Base-by-base conservation (phyloP, 257 asterid genomes). In the Solanum sitiens region DNA sequence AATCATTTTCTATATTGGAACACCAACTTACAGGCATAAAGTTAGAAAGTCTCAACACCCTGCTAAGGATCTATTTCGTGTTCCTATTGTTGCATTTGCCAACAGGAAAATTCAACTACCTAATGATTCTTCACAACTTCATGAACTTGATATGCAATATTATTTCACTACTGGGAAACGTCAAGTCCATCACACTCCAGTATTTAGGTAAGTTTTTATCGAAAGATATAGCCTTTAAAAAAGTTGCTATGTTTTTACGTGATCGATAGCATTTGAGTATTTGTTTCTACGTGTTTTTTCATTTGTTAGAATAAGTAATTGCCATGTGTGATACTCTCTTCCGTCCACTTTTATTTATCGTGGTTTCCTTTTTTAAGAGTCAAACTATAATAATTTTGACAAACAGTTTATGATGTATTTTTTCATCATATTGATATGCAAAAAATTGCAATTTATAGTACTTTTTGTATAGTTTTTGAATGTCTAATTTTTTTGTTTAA, bases 1-100 rank as follows among this genome's bases (percentile, higher is more conserved):
- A 67, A 67, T 93, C 76, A 86, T 95, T 10, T 96, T 96, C 89
- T 96, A 93, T 76, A 18, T 91, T 4, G 99, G 99, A 11, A 92
- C 95, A 8, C 96, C 98, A 0, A 27, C 85, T 83, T 96, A 96
- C 70, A 87, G 99, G 89, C 99, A 96, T 88, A 96, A 95, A 86
- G 94, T 89, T 35, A 92, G 95, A 82, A 87, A 86, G 83, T 90
- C 94, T 16, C 89, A 88, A 83, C 93, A 91, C n/a, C 99, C 98
- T 1, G 93, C 95, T 2, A 91, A 91, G 4, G 98, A 93, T 35
- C 37, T 95, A 10, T 11, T 93, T 5, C 89, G 94, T 11, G 99
- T 96, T 35, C 74, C 93, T 13, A 21, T 88, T 1, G 42, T 86
- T 11, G 98, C 98, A 1, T 73, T 93, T 30, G 90, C 92, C 35